Evolutionary conservation across 2,329 filamentous ascomycete genomes (phyloP), one percentile per base, ranked within the genome.

Genomic region (Aspergillus sp.): DNA sequence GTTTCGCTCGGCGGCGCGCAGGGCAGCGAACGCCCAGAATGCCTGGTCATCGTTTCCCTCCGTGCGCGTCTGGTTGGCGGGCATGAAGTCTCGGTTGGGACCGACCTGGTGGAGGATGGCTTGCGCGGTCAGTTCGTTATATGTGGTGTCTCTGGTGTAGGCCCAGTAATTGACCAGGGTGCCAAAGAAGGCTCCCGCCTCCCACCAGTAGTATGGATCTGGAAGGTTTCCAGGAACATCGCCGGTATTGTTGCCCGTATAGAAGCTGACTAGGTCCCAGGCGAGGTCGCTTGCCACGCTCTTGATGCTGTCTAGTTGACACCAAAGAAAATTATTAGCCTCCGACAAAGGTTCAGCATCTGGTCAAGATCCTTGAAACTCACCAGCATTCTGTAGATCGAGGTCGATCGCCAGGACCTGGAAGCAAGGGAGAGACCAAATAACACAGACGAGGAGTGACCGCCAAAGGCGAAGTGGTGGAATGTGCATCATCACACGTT

Each of bases 91-190:
- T 53, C 84, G 79, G 68, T 88, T 81, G 2, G 85, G 82, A 50
- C 90, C 90, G 41, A 87, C 84, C 74, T 95, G 91, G 71, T 85
- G 86, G 30, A 92, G 80, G 61, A 96, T 79, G 4, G 84, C 91
- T 64, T 90, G 81, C 23, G 81, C 82, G 8, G 86, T 84, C 44
- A 90, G 77, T 13, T 87, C 78, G 71, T 92, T 92, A 78, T 90
- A 92, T 44, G 82, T 81, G 5, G 82, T 77, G 71, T 93, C 89
- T 13, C 86, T 87, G 0, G 90, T 92, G 71, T 90, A 90, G 71
- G 88, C 89, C 89, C 90, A 94, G 74, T 94, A 94, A 68, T 94
- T 89, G 57, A 94, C 80, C 65, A 94, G 78, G 3, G 88, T 79
- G 13, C 78, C 80, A 68, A 83, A 84, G 77, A 92, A 85, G 58